phyloP scores from a whole-genome alignment of 345 rosid species.

The Crucihimalaya himalaica region DNA sequence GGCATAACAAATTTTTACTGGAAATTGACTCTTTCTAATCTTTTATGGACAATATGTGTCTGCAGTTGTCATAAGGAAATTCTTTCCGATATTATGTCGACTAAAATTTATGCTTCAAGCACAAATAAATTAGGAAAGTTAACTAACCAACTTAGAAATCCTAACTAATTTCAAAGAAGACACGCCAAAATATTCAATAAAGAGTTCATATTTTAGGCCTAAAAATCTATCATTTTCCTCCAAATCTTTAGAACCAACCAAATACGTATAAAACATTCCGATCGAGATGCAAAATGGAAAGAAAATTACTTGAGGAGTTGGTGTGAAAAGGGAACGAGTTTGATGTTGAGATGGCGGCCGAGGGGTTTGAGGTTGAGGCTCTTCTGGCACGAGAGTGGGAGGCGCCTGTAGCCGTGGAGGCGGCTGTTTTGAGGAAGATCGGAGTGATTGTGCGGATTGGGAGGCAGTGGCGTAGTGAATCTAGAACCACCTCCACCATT shows the following conservation, averaged over 20 bases:
- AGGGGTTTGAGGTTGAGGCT: conserved; percentile 26
- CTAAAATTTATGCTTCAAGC: too few relatives aligned
- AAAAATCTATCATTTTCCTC: not conserved
- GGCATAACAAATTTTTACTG: too few relatives aligned
- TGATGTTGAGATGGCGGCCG: conserved; percentile 41
- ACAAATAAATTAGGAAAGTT: conserved; percentile 10
- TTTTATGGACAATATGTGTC: too few relatives aligned
- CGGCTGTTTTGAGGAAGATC: conserved; percentile 26
- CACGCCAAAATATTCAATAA: not conserved
- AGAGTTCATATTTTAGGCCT: not conserved
- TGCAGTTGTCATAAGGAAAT: too few relatives aligned
- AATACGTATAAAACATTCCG: not conserved
- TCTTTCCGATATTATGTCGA: too few relatives aligned
- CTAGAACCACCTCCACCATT: conserved; percentile 53
- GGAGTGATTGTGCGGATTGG: conserved; percentile 39
- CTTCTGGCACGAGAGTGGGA: conserved; percentile 14
- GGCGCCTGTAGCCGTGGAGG: conserved; percentile 24
- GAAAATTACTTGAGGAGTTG: conserved; percentile 71
- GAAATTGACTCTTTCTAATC: too few relatives aligned
- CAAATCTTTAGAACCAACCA: not conserved
- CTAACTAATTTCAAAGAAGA: not conserved
- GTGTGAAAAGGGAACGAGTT: conserved; percentile 82
- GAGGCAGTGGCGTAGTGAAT: conserved; percentile 54
- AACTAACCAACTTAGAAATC: not conserved
- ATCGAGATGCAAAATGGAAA: conserved; percentile 6